Evolutionary conservation across 306 rosid genomes (phyloP), one percentile per base, ranked within the genome.

Genomic region (Vigna radiata): DNA sequence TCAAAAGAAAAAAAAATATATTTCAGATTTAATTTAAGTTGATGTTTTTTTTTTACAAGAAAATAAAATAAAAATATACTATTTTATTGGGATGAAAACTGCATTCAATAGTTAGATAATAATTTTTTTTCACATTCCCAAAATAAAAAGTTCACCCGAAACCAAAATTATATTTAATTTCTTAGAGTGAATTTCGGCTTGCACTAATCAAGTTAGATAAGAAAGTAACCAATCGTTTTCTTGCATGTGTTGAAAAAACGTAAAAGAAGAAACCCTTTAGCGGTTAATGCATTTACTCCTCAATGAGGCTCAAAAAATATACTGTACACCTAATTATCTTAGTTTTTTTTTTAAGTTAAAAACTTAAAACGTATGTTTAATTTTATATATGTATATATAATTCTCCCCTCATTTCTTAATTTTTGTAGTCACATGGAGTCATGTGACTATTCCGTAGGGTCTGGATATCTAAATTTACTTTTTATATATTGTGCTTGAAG

Each of bases 391-490:
- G 2, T 44, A 44, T 43, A 44, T 12, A 44, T 44, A 18, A 54
- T 0, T 19, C 8, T 54, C 2, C 15, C n/a, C 3, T 21, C 31
- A 21, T 11, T 21, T 55, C 33, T 55, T 55, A 21, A 55, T 21
- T 21, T 23, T 2, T 54, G 12, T 18, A 76, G 56, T 52, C 33
- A n/a, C 46, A 39, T 37, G 44, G 46, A 66, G 50, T 43, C 31
- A 41, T 73, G 68, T 41, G 48, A 58, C 77, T 58, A 43, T 44
- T 44, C 33, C 17, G 43, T 6, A 58, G 21, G 50, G 3, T 55
- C 13, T 39, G 27, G 16, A 23, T 55, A 33, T 1, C 13, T 50
- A 75, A 48, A 6, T 49, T 5, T 6, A 49, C 2, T 16, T 10
- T 2, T 44, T 12, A 12, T 44, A 15, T 12, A 44, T 44, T 0